Evolutionary conservation across 768 basidiomycete species (phyloP).

Genomic region (Hericium rajendrae): DNA sequence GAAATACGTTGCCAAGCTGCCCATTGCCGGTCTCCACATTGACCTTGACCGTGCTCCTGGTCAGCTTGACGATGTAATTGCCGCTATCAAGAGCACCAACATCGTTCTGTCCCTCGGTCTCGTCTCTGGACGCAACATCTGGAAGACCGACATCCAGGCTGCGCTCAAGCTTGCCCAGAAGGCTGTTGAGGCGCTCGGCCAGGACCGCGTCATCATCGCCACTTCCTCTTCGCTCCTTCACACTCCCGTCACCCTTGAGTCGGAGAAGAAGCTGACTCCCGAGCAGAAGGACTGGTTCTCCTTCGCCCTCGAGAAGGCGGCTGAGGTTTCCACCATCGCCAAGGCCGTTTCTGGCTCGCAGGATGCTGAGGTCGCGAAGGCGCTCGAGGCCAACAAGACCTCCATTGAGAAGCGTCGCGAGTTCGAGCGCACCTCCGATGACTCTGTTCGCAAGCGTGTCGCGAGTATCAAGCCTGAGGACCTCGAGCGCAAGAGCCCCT

Average conservation of each 20-base stretch:
- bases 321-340: slow-evolving; percentile 83
- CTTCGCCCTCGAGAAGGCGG: slow-evolving; percentile 93
- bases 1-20: slow-evolving; percentile 82
- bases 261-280: slow-evolving; percentile 80
- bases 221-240: slow-evolving; percentile 98
- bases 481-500: slow-evolving; percentile 83
- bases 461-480: slow-evolving; percentile 79
- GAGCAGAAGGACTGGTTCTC: slow-evolving; percentile 98
- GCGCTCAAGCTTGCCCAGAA: slow-evolving; percentile 78
- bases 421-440: slow-evolving; percentile 91
- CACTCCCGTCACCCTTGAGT: slow-evolving; percentile 91
- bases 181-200: slow-evolving; percentile 75
- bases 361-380: slow-evolving; percentile 55
- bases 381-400: slow-evolving; percentile 79
- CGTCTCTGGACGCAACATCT: slow-evolving; percentile 98
- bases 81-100: slow-evolving; percentile 73
- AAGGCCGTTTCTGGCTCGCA: slow-evolving; percentile 80
- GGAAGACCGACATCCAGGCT: slow-evolving; percentile 90
- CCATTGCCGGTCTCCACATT: slow-evolving; percentile 89
- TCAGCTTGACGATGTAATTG: slow-evolving; percentile 77
- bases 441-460: slow-evolving; percentile 91
- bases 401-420: slow-evolving; percentile 92
- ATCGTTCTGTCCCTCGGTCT: slow-evolving; percentile 87
- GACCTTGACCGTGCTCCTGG: slow-evolving; percentile 90
- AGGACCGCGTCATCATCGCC: slow-evolving; percentile 83